Percentiles rank a stretch among this genome's conserved stretches.
These are phyloP conservation scores for Auricularia sp. DNA, from an alignment of 768 basidiomycete genomes.

Conservation along the genomic window DNA sequence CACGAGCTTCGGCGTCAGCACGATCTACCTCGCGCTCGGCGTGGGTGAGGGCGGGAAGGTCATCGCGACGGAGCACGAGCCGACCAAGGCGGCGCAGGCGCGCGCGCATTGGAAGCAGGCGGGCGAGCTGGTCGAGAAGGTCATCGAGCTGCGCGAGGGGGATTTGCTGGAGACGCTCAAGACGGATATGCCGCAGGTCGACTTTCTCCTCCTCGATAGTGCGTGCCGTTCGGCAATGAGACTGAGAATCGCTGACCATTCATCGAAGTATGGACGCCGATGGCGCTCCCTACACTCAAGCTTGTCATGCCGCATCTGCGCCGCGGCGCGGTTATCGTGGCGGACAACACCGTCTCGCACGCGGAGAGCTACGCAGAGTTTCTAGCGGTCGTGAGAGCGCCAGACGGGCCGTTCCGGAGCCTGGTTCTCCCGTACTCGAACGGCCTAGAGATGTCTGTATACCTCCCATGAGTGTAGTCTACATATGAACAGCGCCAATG, in stretches of 20 bases:
- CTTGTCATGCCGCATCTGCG: not conserved
- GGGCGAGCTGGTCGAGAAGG: not conserved
- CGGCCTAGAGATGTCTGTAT: not conserved
- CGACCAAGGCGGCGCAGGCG: not conserved
- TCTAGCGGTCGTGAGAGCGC: not conserved
- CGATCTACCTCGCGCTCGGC: not conserved
- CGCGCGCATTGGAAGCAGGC: not conserved
- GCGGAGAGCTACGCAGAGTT: not conserved
- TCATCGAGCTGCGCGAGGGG: not conserved
- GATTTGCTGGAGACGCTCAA: not conserved
- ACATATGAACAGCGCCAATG: too few species aligned
- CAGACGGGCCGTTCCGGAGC: not conserved
- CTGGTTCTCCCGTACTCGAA: not conserved
- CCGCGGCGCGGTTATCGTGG: not conserved
- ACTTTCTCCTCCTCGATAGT: not conserved
- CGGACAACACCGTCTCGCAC: not conserved
- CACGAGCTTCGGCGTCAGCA: slow-evolving; percentile 1
- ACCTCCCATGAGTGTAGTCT: not conserved
- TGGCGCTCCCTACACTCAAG: not conserved
- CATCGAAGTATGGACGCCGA: not conserved
- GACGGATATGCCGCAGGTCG: not conserved
- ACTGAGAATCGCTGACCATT: not conserved
- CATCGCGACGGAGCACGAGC: slow-evolving; percentile 2
- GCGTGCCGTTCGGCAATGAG: not conserved
- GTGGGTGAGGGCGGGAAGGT: not conserved